Conservation (phyloP, 345 rosid species). For the Acer yangbiense region DNA sequence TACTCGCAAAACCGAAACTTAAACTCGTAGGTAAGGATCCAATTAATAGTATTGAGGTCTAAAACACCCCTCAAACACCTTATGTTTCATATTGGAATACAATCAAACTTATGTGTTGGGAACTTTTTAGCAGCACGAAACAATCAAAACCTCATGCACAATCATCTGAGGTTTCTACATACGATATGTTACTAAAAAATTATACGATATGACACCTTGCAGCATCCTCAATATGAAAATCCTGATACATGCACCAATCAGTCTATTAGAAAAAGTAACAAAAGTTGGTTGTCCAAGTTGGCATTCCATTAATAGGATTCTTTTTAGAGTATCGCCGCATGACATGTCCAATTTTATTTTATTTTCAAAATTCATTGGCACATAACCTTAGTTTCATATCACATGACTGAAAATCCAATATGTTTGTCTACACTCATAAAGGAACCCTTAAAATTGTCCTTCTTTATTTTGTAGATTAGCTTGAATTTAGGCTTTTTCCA, state of each 20-base stretch:
- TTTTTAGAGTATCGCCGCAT: not conserved
- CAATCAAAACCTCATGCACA: not conserved
- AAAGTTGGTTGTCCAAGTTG: not conserved
- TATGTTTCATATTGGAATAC: not conserved
- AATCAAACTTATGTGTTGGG: slow-evolving; percentile 1
- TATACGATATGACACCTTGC: not conserved
- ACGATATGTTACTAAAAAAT: not conserved
- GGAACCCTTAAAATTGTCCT: not conserved
- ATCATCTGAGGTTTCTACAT: not conserved
- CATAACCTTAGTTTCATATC: not conserved
- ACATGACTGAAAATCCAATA: not conserved
- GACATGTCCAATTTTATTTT: not conserved
- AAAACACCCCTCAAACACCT: not conserved
- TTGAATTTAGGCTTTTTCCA: slow-evolving; percentile 10
- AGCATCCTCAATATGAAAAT: not conserved
- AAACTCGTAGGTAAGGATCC: not conserved
- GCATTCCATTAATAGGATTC: slow-evolving; percentile 7
- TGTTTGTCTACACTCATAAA: not conserved
- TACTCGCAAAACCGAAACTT: too few species aligned
- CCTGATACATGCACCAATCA: slow-evolving; percentile 4
- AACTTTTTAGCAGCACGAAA: not conserved
- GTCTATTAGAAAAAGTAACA: not conserved
- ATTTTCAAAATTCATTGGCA: not conserved
- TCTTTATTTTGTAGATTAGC: not conserved
- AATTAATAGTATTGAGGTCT: not conserved